Base-by-base conservation (phyloP, 2,329 filamentous ascomycete species). In the Monosporascus sp. region DNA sequence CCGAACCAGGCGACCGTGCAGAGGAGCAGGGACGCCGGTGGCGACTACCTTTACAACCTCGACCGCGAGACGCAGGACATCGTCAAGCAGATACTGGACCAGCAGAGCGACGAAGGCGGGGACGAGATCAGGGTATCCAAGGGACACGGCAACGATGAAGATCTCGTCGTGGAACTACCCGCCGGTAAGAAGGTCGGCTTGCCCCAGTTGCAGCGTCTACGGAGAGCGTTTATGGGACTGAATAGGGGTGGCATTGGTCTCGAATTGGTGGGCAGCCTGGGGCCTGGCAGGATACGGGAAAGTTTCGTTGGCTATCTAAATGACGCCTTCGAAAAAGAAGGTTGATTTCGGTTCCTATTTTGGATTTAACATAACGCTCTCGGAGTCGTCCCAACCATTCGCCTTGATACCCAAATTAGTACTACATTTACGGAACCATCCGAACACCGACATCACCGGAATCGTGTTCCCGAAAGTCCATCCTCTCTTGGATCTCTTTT, bases 51-150 rank as follows among this genome's bases (percentile, higher is more conserved):
- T 50, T 91, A 94, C 67, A 79, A 90, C 55, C 76, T 95, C 24
- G 90, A 95, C 69, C 83, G 83, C 58, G 84, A 85, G 65, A 93
- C 89, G 7, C 89, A 91, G 60, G 87, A 87, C 51, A 81, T 95
- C 31, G 79, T 94, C 50, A 82, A 83, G 60, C 77, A 77, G 52
- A 84, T 95, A 38, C 70, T 88, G 52, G 82, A 87, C 47, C 85
- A 83, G 72, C 82, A 88, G 66, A 79, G 81, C 52, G 85, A 90
- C 50, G 85, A 88, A 56, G 81, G 77, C 6, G 80, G 83, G 7
- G 80, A 78, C 20, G 76, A 81, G 58, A 78, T 89, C 27, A 69
- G 53, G 14, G 73, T 88, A 17, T 69, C 77, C 2, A 49, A 50
- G 11, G 60, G 52, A 25, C 46, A 59, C 24, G 52, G 60, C 31